Conservation (phyloP, 1,139 yeast species). For the Pichia norvegensis region DNA sequence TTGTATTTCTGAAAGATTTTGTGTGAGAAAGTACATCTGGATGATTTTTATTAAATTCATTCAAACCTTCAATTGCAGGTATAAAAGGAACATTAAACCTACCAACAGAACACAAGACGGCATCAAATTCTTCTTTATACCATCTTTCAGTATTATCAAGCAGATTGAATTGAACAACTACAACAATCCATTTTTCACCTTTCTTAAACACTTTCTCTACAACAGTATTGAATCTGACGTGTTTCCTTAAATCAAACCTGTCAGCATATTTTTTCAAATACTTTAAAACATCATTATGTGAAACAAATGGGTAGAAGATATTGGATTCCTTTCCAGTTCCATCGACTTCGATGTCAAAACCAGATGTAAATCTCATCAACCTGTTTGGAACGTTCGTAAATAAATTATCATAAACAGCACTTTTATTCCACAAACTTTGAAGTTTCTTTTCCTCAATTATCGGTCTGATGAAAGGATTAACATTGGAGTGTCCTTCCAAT, state of each 20-base stretch:
- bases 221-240: slow-evolving; percentile 34
- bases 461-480: neutral
- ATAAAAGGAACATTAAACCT: slow-evolving; percentile 40
- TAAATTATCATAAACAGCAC: slow-evolving; percentile 34
- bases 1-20: slow-evolving; percentile 36
- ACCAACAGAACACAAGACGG: slow-evolving; percentile 40
- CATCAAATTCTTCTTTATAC: slow-evolving; percentile 36
- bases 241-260: slow-evolving; percentile 27
- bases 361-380: slow-evolving; percentile 37
- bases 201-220: slow-evolving; percentile 33
- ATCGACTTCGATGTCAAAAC: slow-evolving; percentile 10
- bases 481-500: neutral
- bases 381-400: slow-evolving; percentile 42
- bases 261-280: slow-evolving; percentile 27
- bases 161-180: slow-evolving; percentile 15
- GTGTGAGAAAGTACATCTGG: slow-evolving; percentile 38
- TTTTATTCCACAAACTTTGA: slow-evolving; percentile 30
- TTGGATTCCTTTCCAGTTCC: slow-evolving; percentile 17
- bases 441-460: neutral
- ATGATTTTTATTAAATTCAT: slow-evolving; percentile 30
- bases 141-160: slow-evolving; percentile 25
- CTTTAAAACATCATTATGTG: slow-evolving; percentile 29
- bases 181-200: slow-evolving; percentile 16
- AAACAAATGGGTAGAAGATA: slow-evolving; percentile 39
- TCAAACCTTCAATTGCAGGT: slow-evolving; percentile 38